Evolutionary conservation across 768 basidiomycete species (phyloP).

Genomic region (Calocybe gangraenosa): DNA sequence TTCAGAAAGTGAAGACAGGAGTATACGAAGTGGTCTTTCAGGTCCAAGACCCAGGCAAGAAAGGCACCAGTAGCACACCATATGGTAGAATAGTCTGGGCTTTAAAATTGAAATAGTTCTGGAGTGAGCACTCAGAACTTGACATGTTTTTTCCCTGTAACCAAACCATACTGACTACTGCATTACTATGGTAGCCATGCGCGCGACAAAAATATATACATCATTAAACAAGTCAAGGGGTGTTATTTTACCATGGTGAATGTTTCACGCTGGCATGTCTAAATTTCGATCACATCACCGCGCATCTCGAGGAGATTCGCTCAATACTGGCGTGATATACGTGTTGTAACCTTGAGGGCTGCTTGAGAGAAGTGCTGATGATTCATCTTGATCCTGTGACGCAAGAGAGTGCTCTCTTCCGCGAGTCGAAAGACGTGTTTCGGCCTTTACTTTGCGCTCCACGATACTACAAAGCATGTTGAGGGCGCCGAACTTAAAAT

Average conservation of each 20-base stretch:
- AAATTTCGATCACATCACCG: neutral
- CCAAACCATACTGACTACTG: too few relatives aligned
- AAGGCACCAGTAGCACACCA: slow-evolving; percentile 35
- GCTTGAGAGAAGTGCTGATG: slow-evolving; percentile 28
- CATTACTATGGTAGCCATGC: too few relatives aligned
- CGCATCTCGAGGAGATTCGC: slow-evolving; percentile 6
- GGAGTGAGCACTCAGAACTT: too few relatives aligned
- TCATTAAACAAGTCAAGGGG: too few relatives aligned
- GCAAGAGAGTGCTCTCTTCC: slow-evolving; percentile 6
- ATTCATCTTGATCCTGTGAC: slow-evolving; percentile 18
- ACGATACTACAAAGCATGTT: slow-evolving; percentile 44
- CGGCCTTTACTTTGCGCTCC: slow-evolving; percentile 40
- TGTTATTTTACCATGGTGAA: too few relatives aligned
- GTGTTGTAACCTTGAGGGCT: slow-evolving; percentile 4
- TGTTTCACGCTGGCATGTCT: too few relatives aligned
- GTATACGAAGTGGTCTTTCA: slow-evolving; percentile 54
- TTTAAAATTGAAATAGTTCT: too few relatives aligned
- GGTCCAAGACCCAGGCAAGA: slow-evolving; percentile 26
- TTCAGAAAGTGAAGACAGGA: slow-evolving; percentile 26
- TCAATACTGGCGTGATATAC: slow-evolving; percentile 2
- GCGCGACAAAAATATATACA: too few relatives aligned
- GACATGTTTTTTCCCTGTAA: too few relatives aligned
- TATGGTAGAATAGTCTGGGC: slow-evolving; percentile 49
- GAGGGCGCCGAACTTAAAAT: neutral
- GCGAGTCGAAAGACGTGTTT: slow-evolving; percentile 18